Evolutionary conservation across 2,329 filamentous ascomycete species (phyloP), one percentile per base, ranked within the genome.

Genomic region (Apiospora marii): DNA sequence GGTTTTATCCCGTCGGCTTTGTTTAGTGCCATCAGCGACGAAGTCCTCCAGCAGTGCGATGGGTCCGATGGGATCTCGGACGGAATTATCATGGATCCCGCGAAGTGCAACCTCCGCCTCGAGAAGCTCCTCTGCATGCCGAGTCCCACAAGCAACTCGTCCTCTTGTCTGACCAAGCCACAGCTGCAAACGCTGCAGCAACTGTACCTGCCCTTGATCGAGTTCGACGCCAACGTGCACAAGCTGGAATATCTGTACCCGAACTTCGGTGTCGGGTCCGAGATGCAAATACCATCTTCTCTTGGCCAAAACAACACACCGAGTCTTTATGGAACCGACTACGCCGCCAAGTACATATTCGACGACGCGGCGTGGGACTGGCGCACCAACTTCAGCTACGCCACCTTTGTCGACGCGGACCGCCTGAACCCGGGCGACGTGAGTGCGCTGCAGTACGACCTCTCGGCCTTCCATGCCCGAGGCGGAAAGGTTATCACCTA

Each of bases 191-290:
- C 86, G 82, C 51, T 72, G 41, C 61, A 70, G 24, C 67, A 72
- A 30, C 83, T 82, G 27, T 74, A 84, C 12, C 82, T 79, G 8
- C 77, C 83, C n/a, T 83, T 82, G 76, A 85, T 85, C 70, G 76
- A 84, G 10, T 83, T 83, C 0, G 34, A 37, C 19, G 37, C 51
- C 51, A 24, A 30, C 13, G 51, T 53, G 51, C 51, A 61, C 12
- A 44, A 67, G 24, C 61, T 61, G 13, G 44, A 78, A 22, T 58
- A 70, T 16, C 19, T 70, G n/a, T 73, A 69, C 53, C 72, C 70
- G 7, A 64, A 51, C 24, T 69, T 71, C 27, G 34, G 30, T 1
- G 43, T 68, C 5, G 72, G 72, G 14, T 71, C 61, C 34, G 72
- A 73, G 46, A 44, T 43, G 12, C 72, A 73, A 22, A 72, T 71